Base-by-base conservation (phyloP, 768 basidiomycete species). In the Boletales sp. region DNA sequence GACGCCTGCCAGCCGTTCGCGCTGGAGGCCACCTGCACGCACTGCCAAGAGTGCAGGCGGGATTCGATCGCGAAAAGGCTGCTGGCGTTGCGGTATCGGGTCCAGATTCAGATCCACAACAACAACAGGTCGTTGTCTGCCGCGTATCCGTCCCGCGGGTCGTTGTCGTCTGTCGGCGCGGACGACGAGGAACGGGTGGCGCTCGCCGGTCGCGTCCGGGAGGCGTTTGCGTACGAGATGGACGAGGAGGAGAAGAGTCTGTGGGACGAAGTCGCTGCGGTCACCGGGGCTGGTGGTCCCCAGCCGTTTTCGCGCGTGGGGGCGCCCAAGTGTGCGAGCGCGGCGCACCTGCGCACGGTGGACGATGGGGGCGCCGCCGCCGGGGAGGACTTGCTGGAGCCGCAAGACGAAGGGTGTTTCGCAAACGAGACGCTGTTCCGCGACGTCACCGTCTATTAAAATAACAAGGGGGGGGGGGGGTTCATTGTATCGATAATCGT, bases 261-360 rank as follows among this genome's bases (percentile, higher is more conserved):
- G 13, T 69, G 66, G 63, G 57, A 59, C 17, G 66, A 68, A 43
- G 54, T 68, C 21, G 56, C 59, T 37, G 61, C 57, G 30, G 58
- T 50, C 37, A 66, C 63, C 3, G 57, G 54, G 14, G 42, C 39
- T 0, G 55, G 49, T 0, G 55, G 49, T 18, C 51, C 54, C 4
- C 34, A 48, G 8, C 19, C 54, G 44, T 56, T 67, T 32, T 47
- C 57, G 1, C 60, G 53, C 39, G 46, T 21, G 28, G 57, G 60
- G 14, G 43, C 50, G 5, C 38, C 50, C 0, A 21, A 2, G 21
- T 63, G 61, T 36, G 54, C 44, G 12, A 17, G 32, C 5, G 50
- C 52, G 6, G n/a, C 47, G 33, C 25, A 49, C 30, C 21, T 41
- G 13, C 35, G 36, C 1, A 34, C 10, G 11, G 37, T 40, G 32